Evolutionary conservation across 805 yeast species (phyloP).

Genomic region (Metschnikowia reukaufii): DNA sequence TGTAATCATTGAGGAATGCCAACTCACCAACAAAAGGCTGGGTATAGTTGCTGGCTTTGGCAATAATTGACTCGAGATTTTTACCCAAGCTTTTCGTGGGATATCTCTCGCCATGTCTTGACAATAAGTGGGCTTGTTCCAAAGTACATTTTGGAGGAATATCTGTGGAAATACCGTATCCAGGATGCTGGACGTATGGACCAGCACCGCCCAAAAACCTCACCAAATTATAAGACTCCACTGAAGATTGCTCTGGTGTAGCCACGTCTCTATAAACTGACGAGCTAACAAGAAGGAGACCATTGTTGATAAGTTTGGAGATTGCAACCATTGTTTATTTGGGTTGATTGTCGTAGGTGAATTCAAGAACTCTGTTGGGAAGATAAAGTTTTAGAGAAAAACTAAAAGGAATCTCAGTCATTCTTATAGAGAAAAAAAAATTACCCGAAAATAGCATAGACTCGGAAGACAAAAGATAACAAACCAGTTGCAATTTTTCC

Average conservation of each 20-base stretch:
- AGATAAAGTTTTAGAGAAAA: background rate
- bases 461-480: background rate
- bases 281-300: background rate
- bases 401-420: background rate
- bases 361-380: background rate
- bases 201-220: background rate
- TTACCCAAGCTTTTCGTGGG: constrained; percentile 38
- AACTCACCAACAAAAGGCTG: constrained; percentile 47
- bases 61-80: constrained; percentile 25
- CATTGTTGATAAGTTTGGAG: background rate
- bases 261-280: background rate
- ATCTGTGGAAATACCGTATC: background rate
- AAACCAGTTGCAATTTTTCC: constrained; percentile 31
- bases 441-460: background rate
- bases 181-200: background rate
- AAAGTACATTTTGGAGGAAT: background rate
- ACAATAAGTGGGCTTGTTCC: constrained; percentile 53
- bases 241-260: background rate
- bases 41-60: constrained; percentile 26
- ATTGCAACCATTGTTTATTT: background rate
- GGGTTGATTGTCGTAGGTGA: background rate
- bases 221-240: background rate
- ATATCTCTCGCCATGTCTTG: constrained; percentile 79
- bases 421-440: background rate
- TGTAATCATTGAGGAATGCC: constrained; percentile 52